These are phyloP conservation scores for Scheffersomyces insectosa DNA, from an alignment of 1,139 yeast species.

Conservation along the genomic window DNA sequence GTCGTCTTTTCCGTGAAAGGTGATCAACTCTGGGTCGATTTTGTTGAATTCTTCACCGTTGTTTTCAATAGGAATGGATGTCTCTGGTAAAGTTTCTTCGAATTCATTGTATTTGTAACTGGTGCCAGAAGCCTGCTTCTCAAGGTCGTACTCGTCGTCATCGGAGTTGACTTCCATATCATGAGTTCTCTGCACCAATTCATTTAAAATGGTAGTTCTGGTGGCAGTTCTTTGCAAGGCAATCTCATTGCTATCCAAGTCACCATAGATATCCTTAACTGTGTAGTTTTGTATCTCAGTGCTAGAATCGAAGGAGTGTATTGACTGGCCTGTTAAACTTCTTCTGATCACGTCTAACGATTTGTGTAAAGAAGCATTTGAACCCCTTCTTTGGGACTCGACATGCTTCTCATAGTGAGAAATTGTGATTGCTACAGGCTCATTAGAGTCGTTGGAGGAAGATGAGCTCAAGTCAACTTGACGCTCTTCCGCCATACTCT, in stretches of 20 bases:
- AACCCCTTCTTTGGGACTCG: constrained; percentile 11
- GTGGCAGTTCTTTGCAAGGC: constrained; percentile 21
- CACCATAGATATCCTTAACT: constrained; percentile 38
- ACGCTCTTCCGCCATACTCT: constrained; percentile 3
- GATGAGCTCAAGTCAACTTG: constrained; percentile 8
- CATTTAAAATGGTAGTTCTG: constrained; percentile 20
- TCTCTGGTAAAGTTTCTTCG: constrained; percentile 9
- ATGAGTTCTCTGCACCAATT: constrained; percentile 15
- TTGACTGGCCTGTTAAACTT: constrained; percentile 10
- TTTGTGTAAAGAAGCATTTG: constrained; percentile 13
- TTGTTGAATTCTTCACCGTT: constrained; percentile 39
- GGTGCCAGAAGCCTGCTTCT: constrained; percentile 2
- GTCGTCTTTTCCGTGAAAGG: constrained; percentile 41
- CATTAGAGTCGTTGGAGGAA: constrained; percentile 8
- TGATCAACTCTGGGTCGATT: constrained; percentile 45
- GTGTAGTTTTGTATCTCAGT: constrained; percentile 15
- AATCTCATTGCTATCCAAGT: constrained; percentile 22
- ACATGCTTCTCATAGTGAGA: constrained; percentile 1
- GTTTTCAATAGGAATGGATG: constrained; percentile 30
- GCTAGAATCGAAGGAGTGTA: not conserved
- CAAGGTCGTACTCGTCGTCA: constrained; percentile 14
- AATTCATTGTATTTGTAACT: constrained; percentile 1
- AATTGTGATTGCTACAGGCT: constrained; percentile 19
- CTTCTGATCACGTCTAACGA: constrained; percentile 15
- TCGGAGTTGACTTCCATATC: constrained; percentile 10